Conservation (phyloP, 495 filamentous ascomycete genomes). For the Terfezia boudieri region DNA sequence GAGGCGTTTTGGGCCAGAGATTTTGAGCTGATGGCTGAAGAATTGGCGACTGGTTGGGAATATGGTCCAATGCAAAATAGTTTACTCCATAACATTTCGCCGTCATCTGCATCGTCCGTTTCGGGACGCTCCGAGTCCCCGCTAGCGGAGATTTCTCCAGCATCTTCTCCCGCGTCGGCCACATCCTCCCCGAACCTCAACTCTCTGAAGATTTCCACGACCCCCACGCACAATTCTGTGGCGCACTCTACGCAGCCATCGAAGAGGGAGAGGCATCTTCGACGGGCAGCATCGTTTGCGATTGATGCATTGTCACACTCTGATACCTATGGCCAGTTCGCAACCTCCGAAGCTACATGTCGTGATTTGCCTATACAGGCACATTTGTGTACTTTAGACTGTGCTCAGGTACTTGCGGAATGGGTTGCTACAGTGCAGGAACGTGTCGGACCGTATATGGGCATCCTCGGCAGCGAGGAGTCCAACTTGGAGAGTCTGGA, state of each 20-base stretch:
- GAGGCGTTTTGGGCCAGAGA: conserved; percentile 89
- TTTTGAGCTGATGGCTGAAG: conserved; percentile 80
- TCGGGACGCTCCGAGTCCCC: conserved; percentile 31
- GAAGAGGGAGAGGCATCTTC: conserved; percentile 65
- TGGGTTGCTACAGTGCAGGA: conserved; percentile 93
- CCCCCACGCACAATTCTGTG: conserved; percentile 17
- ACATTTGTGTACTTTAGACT: conserved; percentile 85
- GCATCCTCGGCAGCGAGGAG: conserved; percentile 62
- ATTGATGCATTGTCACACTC: conserved; percentile 83
- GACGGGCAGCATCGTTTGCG: conserved; percentile 85
- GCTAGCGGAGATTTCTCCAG: conserved; percentile 27
- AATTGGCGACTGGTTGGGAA: conserved; percentile 49
- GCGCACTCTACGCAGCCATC: conserved; percentile 21
- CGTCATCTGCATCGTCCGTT: conserved; percentile 24
- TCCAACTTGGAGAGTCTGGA: conserved; percentile 57
- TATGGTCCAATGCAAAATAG: conserved; percentile 3
- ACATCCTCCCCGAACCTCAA: conserved; percentile 25
- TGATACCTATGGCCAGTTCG: conserved; percentile 50
- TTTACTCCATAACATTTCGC: conserved; percentile 10
- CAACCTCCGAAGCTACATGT: conserved; percentile 57
- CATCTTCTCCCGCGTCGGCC: conserved; percentile 31
- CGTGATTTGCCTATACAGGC: conserved; percentile 85
- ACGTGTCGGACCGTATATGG: conserved; percentile 69
- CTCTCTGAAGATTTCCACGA: neutral
- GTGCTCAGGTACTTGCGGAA: conserved; percentile 88